Evolutionary conservation across 2,329 filamentous ascomycete species (phyloP).

Genomic region (Nakataea oryzae): DNA sequence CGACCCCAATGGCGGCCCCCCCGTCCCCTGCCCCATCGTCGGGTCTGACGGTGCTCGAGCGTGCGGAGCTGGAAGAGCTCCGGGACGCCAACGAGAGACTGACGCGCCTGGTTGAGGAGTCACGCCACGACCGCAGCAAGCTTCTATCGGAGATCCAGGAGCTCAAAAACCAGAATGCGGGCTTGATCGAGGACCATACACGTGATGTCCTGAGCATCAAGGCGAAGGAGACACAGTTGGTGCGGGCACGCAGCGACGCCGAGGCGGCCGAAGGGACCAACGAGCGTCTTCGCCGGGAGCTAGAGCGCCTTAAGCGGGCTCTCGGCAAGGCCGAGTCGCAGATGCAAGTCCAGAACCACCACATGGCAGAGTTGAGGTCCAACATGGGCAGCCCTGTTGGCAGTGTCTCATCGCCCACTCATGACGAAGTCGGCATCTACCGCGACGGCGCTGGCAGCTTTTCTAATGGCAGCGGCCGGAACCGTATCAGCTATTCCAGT

Average conservation of each 20-base stretch:
- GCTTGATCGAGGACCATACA: constrained; percentile 94
- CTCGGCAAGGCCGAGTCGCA: constrained; percentile 48
- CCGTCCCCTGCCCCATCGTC: constrained; percentile 49
- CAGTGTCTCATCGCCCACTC: constrained; percentile 36
- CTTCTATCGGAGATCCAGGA: constrained; percentile 83
- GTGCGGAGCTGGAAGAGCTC: constrained; percentile 85
- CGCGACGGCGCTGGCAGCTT: constrained; percentile 30
- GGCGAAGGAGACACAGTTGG: constrained; percentile 94
- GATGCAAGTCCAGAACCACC: constrained; percentile 15
- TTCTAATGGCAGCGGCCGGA: constrained; percentile 23
- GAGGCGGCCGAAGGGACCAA: constrained; percentile 82
- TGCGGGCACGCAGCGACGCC: constrained; percentile 80
- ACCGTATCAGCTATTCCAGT: constrained; percentile 53
- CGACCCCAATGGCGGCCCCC: constrained; percentile 35
- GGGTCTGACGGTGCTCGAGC: constrained; percentile 68
- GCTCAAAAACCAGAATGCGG: constrained; percentile 92
- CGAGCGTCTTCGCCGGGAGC: constrained; percentile 74
- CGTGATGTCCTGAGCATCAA: constrained; percentile 93
- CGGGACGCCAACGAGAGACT: constrained; percentile 74
- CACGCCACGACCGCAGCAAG: constrained; percentile 71
- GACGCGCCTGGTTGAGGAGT: constrained; percentile 64
- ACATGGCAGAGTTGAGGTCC: constrained; percentile 14
- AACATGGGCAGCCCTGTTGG: constrained; percentile 17
- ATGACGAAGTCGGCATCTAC: constrained; percentile 51
- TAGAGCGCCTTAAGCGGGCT: constrained; percentile 88